A percentile compares a stretch with the other conserved stretches of the same genome.
phyloP scores from a whole-genome alignment of 768 basidiomycete species.

The Panaeolus cyanescens region DNA sequence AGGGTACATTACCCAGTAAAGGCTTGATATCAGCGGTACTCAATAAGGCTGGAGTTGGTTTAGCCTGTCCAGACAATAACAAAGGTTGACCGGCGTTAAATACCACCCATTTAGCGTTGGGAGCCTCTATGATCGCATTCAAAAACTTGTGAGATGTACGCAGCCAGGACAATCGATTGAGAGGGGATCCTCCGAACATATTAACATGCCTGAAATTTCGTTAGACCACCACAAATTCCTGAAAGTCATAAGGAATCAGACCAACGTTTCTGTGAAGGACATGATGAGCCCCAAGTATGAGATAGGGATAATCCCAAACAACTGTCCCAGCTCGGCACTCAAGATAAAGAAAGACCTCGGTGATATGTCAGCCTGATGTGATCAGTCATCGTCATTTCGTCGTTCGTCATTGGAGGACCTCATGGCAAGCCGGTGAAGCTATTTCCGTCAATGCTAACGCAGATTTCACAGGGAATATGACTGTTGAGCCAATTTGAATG shows the following conservation, averaged over 20 bases:
- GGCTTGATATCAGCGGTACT: constrained; percentile 61
- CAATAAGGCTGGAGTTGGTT: constrained; percentile 49
- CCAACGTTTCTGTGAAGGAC: not conserved
- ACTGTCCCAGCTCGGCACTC: not conserved
- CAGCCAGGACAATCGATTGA: constrained; percentile 85
- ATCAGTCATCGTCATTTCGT: not conserved
- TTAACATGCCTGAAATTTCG: constrained; percentile 30
- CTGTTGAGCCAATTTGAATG: not conserved
- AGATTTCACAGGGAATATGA: not conserved
- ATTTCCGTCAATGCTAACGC: not conserved
- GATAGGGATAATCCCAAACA: no score
- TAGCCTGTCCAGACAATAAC: constrained; percentile 38
- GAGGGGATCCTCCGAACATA: constrained; percentile 60
- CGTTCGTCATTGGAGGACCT: not conserved
- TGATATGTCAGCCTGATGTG: not conserved
- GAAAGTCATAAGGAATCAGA: not conserved
- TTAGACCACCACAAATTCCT: not conserved
- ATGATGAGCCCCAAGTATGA: not conserved
- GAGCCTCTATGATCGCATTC: constrained; percentile 62
- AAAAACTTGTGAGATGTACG: constrained; percentile 75
- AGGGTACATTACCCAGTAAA: constrained; percentile 67
- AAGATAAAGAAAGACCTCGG: not conserved
- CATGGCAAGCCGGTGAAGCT: not conserved
- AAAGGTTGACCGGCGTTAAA: constrained; percentile 78
- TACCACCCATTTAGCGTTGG: constrained; percentile 73